phyloP scores from a whole-genome alignment of 139 green algal genomes.

The Coccomyxa sp. region DNA sequence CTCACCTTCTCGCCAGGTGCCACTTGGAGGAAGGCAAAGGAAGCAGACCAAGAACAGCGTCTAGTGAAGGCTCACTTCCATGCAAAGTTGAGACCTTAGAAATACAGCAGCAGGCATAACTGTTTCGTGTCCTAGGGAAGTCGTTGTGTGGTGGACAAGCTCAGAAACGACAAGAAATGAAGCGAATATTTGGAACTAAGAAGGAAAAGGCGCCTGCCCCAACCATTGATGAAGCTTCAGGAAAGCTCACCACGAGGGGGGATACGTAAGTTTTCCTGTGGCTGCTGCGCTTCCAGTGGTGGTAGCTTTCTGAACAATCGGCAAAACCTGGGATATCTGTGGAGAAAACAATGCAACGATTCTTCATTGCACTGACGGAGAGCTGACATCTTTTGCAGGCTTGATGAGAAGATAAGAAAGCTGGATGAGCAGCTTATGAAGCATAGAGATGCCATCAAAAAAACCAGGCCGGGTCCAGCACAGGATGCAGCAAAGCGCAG shows the following conservation, averaged over 20 bases:
- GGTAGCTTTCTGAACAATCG: background rate
- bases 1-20: background rate
- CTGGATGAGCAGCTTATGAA: slow-evolving; percentile 89
- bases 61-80: background rate
- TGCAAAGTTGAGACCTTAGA: background rate
- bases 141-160: no score
- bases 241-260: slow-evolving; percentile 37
- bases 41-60: background rate
- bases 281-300: background rate
- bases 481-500: slow-evolving; percentile 86
- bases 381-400: slow-evolving; percentile 30
- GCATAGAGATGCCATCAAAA: slow-evolving; percentile 83
- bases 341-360: background rate
- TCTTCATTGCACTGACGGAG: background rate
- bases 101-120: background rate
- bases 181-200: slow-evolving; percentile 83
- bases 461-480: slow-evolving; percentile 75
- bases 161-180: slow-evolving; percentile 51
- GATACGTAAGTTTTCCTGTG: slow-evolving; percentile 40
- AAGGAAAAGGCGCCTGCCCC: slow-evolving; percentile 69
- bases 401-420: slow-evolving; percentile 93
- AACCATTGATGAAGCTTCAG: slow-evolving; percentile 73
- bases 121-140: background rate
- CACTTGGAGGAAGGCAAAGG: background rate
- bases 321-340: background rate